A percentile compares a stretch with the other conserved stretches of the same genome.
These are phyloP conservation scores for Stropharia rugosoannulata DNA, from an alignment of 768 basidiomycete genomes.

Conservation along the genomic window DNA sequence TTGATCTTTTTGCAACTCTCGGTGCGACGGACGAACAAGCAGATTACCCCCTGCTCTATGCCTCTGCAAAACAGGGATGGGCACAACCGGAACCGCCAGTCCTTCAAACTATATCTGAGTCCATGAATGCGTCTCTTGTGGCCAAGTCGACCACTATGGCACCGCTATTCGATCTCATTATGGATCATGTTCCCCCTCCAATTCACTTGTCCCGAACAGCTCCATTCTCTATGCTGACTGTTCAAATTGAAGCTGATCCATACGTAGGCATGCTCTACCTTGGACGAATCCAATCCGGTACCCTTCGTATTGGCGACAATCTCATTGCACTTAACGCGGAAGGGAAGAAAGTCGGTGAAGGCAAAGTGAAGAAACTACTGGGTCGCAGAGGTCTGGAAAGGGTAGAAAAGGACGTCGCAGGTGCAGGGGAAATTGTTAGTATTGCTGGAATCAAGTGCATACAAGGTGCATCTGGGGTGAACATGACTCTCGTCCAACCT, in stretches of 20 bases:
- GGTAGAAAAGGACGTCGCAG: conserved; percentile 42
- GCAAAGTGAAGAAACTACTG: conserved; percentile 47
- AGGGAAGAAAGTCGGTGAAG: conserved; percentile 47
- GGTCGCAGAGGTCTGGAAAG: conserved; percentile 38
- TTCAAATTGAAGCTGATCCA: conserved; percentile 50
- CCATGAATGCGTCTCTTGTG: conserved; percentile 2
- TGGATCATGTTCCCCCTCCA: conserved; percentile 42
- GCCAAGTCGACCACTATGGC: conserved; percentile 32
- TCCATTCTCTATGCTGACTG: conserved; percentile 52
- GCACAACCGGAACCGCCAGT: conserved; percentile 29
- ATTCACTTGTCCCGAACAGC: conserved; percentile 31
- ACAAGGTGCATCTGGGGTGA: conserved; percentile 38
- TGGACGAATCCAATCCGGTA: conserved; percentile 43
- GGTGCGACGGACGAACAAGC: conserved; percentile 51
- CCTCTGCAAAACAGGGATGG: conserved; percentile 52
- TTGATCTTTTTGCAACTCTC: conserved; percentile 50
- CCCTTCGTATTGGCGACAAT: conserved; percentile 37
- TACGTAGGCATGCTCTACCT: conserved; percentile 51
- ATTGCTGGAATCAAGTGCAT: conserved; percentile 43
- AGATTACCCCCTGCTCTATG: conserved; percentile 50
- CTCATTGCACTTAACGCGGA: conserved; percentile 38
- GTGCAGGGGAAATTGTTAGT: conserved; percentile 49
- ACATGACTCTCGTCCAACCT: conserved; percentile 41
- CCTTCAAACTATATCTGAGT: conserved; percentile 17
- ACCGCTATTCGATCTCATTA: conserved; percentile 45